Evolutionary conservation across 352 stramenopile species (phyloP), one percentile per base, ranked within the genome.

Genomic region (Pythium plurisporium): DNA sequence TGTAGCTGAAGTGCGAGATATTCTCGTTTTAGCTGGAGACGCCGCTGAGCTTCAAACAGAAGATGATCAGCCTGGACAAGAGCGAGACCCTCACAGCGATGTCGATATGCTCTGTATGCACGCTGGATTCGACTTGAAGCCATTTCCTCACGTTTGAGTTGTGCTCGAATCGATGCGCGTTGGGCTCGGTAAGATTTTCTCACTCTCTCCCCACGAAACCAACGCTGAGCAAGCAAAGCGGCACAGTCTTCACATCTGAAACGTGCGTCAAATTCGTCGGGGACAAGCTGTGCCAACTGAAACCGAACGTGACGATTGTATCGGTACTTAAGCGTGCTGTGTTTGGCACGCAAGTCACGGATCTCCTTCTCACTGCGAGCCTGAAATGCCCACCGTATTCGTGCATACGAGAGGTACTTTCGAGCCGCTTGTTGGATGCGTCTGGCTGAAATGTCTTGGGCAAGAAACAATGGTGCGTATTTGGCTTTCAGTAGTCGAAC

Each of bases 241-340:
- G 62, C 62, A n/a, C 31, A 23, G 10, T 82, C 76, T 70, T 91
- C 74, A 0, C 38, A 62, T 12, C 61, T 52, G 37, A 91, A 91
- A 17, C 40, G 56, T 7, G 31, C 19, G 2, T 79, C 72, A 46
- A 72, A 87, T 44, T 82, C 66, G 11, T 71, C 53, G 0, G 76
- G 79, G 0, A 84, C 55, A n/a, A 74, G 52, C 26, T 73, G 47
- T 7, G 57, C 70, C 19, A 91, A 38, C 37, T 86, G 67, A 23
- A 55, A 65, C 3, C 80, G 78, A 23, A 91, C 62, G 29, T 62
- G 56, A 19, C 65, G 67, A 29, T 86, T 83, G 72, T 86, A 87
- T 11, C 70, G 76, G 54, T 89, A 89, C 65, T 87, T 89, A n/a
- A 64, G 70, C 30, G 79, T 87, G 22, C 59, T 57, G 20, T 78